A percentile compares a stretch with the other conserved stretches of the same genome.
Conservation (phyloP, 768 basidiomycete species). For the Lepiota brunneoincarnata region DNA sequence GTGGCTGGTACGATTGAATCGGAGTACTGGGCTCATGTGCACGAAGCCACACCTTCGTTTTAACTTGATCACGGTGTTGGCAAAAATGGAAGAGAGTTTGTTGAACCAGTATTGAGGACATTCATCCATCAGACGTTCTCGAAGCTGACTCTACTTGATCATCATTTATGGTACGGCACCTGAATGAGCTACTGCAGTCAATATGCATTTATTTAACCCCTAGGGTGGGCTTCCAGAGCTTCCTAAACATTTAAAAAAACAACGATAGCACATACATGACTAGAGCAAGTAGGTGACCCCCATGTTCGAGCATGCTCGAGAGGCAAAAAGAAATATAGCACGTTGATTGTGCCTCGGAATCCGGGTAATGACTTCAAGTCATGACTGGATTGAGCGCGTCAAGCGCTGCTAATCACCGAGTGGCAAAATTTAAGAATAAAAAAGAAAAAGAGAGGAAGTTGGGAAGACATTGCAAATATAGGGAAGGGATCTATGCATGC, state of each 20-base stretch:
- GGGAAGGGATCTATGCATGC: slow-evolving; percentile 25
- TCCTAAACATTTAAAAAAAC: slow-evolving; percentile 10
- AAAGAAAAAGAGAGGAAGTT: slow-evolving; percentile 9
- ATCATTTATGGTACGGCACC: neutral
- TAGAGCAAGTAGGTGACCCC: slow-evolving; percentile 28
- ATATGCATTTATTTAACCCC: slow-evolving; percentile 6
- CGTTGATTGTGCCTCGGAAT: slow-evolving; percentile 11
- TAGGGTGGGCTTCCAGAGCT: slow-evolving; percentile 11
- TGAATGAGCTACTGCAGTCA: neutral
- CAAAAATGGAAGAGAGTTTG: neutral
- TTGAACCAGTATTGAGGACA: neutral
- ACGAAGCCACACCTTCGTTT: slow-evolving; percentile 7
- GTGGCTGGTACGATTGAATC: slow-evolving; percentile 35
- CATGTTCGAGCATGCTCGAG: slow-evolving; percentile 26
- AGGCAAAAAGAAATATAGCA: slow-evolving; percentile 13
- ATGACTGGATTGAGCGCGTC: slow-evolving; percentile 20
- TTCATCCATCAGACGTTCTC: slow-evolving; percentile 1
- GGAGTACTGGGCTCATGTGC: slow-evolving; percentile 37
- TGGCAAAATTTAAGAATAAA: slow-evolving; percentile 9
- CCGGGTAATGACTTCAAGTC: neutral
- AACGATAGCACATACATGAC: slow-evolving; percentile 28
- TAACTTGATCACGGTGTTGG: slow-evolving; percentile 10
- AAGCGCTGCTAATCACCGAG: slow-evolving; percentile 23
- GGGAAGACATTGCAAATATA: slow-evolving; percentile 9
- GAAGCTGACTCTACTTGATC: too few species aligned